Evolutionary conservation across 139 green algal genomes (phyloP).

Genomic region (Pleodorina starrii): DNA sequence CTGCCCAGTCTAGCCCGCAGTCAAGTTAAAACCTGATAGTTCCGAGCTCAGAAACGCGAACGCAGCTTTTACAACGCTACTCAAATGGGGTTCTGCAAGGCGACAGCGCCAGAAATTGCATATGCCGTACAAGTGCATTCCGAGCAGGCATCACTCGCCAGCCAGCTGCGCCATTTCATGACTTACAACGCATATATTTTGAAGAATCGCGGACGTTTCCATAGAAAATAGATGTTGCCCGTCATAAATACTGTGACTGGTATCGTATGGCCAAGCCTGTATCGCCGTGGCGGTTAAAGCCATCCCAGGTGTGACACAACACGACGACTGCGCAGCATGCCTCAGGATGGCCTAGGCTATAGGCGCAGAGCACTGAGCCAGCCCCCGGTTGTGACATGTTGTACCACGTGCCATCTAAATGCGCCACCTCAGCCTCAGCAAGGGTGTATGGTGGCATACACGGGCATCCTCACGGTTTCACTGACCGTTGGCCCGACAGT

Average conservation of each 20-base stretch:
- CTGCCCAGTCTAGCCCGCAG: background rate
- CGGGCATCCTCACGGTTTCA: too few relatives aligned
- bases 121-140: background rate
- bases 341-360: too few relatives aligned
- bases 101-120: background rate
- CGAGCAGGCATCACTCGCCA: background rate
- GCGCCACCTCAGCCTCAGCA: too few relatives aligned
- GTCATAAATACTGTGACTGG: background rate
- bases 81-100: background rate
- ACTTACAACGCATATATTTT: background rate
- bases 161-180: background rate
- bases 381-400: too few relatives aligned
- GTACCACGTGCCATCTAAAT: too few relatives aligned
- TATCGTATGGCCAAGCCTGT: constrained; percentile 22
- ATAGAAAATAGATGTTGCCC: background rate
- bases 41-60: background rate
- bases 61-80: background rate
- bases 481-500: too few relatives aligned
- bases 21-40: background rate
- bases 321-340: too few relatives aligned
- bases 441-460: too few relatives aligned
- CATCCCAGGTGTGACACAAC: constrained; percentile 46
- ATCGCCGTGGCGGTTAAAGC: constrained; percentile 25
- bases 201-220: background rate
- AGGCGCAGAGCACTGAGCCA: too few relatives aligned